Percentiles rank a stretch among this genome's conserved stretches.
Conservation (phyloP, 768 basidiomycete species). For the Coprinopsis cinerea region DNA sequence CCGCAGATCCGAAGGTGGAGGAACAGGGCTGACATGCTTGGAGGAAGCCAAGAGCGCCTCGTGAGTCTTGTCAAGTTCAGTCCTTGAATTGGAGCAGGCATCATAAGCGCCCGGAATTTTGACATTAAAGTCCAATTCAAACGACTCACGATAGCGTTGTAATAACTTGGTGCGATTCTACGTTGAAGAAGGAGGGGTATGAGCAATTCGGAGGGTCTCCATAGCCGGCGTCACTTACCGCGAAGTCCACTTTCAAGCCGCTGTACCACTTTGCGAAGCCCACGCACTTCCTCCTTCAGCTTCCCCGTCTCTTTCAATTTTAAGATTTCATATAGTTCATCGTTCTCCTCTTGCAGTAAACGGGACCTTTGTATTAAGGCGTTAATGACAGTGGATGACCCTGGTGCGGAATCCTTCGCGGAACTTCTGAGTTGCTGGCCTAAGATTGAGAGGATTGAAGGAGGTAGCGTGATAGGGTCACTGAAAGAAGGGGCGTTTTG, state of each 20-base stretch:
- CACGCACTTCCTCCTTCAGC: conserved; percentile 75
- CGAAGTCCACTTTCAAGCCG: conserved; percentile 70
- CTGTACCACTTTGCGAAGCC: conserved; percentile 58
- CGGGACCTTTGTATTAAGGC: conserved; percentile 72
- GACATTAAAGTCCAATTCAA: conserved; percentile 11
- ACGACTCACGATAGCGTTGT: conserved; percentile 61
- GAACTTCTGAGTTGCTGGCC: conserved; percentile 56
- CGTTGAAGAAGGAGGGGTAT: neutral
- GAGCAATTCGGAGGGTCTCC: neutral
- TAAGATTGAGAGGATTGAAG: conserved; percentile 61
- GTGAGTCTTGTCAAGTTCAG: conserved; percentile 74
- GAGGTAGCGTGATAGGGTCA: conserved; percentile 65
- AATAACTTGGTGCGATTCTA: conserved; percentile 78
- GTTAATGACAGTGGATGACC: conserved; percentile 54
- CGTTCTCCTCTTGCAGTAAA: conserved; percentile 79
- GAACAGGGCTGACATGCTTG: conserved; percentile 8
- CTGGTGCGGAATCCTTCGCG: conserved; percentile 25
- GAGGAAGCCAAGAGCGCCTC: conserved; percentile 42
- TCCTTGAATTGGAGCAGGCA: conserved; percentile 31
- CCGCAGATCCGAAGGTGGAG: conserved; percentile 25
- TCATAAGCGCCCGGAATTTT: conserved; percentile 14
- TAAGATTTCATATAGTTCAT: conserved; percentile 75
- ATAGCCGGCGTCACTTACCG: conserved; percentile 40
- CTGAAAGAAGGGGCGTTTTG: conserved; percentile 56
- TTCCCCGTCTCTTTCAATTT: conserved; percentile 72